Conservation (phyloP, 306 rosid genomes). For the Inga oerstediana region DNA sequence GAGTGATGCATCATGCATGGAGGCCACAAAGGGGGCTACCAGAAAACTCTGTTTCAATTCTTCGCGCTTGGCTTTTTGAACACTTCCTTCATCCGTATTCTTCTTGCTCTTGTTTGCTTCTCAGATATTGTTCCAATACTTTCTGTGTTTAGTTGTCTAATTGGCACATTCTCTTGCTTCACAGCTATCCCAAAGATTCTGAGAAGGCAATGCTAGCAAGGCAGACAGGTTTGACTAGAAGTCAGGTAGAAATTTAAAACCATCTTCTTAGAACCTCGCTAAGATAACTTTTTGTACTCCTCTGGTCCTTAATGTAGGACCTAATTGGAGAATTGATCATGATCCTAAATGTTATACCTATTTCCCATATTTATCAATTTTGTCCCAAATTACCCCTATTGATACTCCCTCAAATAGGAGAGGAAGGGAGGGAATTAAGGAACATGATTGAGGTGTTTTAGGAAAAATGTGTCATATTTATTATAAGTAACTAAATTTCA, state of each 20-base stretch:
- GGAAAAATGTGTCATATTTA: no score
- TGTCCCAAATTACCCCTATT: no score
- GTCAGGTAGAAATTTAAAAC: conserved; percentile 60
- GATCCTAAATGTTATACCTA: no score
- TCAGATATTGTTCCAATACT: background rate
- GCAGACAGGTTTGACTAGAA: conserved; percentile 83
- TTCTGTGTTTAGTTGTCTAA: conserved; percentile 3
- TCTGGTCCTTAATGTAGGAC: no score
- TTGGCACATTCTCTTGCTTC: conserved; percentile 19
- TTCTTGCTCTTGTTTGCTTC: background rate
- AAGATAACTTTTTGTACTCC: background rate
- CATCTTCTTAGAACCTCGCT: background rate
- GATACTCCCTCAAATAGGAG: no score
- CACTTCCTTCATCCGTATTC: conserved; percentile 89
- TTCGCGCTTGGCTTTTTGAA: conserved; percentile 88
- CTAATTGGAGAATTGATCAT: no score
- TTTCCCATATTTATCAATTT: no score
- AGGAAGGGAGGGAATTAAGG: no score
- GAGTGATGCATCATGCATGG: conserved; percentile 86
- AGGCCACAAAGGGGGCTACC: conserved; percentile 88
- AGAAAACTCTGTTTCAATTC: conserved; percentile 80
- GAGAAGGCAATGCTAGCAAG: conserved; percentile 88
- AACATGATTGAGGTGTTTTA: no score
- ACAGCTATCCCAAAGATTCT: conserved; percentile 85
- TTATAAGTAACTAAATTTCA: no score